Conservation (phyloP, 2,329 filamentous ascomycete species). For the Colletotrichum falcatum region DNA sequence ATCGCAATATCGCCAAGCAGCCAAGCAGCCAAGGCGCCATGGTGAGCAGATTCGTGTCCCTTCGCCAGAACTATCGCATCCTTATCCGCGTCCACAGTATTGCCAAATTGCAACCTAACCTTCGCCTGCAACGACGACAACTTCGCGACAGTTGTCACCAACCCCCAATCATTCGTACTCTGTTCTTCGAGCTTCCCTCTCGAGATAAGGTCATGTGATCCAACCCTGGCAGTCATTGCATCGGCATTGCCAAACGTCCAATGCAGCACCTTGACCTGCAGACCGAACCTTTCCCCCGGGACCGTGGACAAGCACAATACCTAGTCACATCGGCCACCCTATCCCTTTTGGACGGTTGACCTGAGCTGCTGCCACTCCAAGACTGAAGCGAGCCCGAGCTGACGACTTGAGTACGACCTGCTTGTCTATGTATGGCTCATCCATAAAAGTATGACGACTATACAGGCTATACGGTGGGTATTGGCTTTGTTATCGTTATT, state of each 20-base stretch:
- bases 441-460: too few species aligned
- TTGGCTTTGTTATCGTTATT: too few species aligned
- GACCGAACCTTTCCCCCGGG: not conserved
- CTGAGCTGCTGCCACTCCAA: too few species aligned
- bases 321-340: too few species aligned
- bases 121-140: slow-evolving; percentile 1
- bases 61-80: not conserved
- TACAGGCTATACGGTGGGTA: too few species aligned
- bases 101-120: not conserved
- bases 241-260: not conserved
- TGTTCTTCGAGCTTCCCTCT: slow-evolving; percentile 16
- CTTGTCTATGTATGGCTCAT: too few species aligned
- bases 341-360: too few species aligned
- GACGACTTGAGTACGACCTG: too few species aligned
- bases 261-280: not conserved
- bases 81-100: not conserved
- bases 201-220: not conserved
- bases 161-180: not conserved
- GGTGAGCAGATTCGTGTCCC: slow-evolving; percentile 15
- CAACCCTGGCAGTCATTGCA: not conserved
- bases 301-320: too few species aligned
- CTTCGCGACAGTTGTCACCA: slow-evolving; percentile 2
- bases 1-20: slow-evolving; percentile 29
- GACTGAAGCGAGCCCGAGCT: too few species aligned
- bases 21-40: slow-evolving; percentile 22